phyloP scores from a whole-genome alignment of 176 grass and related monocot genomes.

The Hsuehochloa calcarea region DNA sequence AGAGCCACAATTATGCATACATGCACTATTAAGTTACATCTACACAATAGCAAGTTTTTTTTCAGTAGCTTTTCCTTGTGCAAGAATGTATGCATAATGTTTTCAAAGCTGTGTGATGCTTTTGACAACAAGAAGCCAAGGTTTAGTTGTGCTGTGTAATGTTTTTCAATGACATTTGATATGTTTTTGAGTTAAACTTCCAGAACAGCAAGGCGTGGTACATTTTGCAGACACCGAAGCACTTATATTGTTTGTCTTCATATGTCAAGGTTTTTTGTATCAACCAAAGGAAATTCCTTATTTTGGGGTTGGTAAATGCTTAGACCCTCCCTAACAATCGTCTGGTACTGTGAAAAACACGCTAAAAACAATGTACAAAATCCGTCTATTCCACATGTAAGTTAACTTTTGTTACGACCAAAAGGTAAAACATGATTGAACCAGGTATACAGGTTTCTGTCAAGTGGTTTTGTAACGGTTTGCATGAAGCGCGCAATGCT shows the following conservation, averaged over 20 bases:
- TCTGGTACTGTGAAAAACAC: neutral
- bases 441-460: neutral
- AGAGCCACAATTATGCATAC: neutral
- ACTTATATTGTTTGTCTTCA: neutral
- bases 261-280: neutral
- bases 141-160: neutral
- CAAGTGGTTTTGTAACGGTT: neutral
- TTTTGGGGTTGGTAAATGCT: neutral
- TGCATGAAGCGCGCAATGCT: neutral
- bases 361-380: neutral
- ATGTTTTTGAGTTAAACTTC: neutral
- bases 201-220: neutral
- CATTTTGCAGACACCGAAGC: neutral
- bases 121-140: neutral
- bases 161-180: neutral
- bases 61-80: neutral
- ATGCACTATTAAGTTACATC: conserved; percentile 27
- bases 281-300: neutral
- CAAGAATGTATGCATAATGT: conserved; percentile 3
- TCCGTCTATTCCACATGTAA: conserved; percentile 6
- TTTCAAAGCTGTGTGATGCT: neutral
- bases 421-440: neutral
- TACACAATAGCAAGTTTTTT: neutral
- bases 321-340: neutral
- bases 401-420: neutral